These are phyloP conservation scores for Nasturtium officinale DNA, from an alignment of 345 rosid species.

Conservation along the genomic window DNA sequence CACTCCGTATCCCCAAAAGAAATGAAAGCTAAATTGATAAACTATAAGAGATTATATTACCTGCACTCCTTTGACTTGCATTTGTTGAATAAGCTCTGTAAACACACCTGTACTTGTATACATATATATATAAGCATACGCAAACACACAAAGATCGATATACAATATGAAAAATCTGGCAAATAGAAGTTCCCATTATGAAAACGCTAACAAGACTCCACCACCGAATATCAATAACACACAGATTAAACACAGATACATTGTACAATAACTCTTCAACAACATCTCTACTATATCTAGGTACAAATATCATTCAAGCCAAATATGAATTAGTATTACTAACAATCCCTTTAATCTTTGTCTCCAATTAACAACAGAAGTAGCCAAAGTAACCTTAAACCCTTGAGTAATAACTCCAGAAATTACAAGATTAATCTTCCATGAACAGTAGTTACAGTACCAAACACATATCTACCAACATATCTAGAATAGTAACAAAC, in stretches of 20 bases:
- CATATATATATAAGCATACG: not conserved
- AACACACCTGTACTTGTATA: slow-evolving; percentile 71
- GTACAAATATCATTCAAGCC: not conserved
- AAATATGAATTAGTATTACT: no score
- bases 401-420: no score
- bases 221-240: not conserved
- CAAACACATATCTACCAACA: no score
- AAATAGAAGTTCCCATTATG: no score
- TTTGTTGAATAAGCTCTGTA: slow-evolving; percentile 97
- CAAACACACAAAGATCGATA: not conserved
- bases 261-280: not conserved
- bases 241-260: not conserved
- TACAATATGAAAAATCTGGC: no score
- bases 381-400: no score
- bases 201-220: not conserved
- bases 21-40: not conserved
- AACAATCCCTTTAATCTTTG: no score
- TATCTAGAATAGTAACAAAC: no score
- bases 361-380: no score
- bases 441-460: no score
- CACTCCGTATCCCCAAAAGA: not conserved
- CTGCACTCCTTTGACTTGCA: slow-evolving; percentile 98
- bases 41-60: slow-evolving; percentile 40
- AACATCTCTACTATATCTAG: not conserved
- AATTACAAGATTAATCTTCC: no score